Evolutionary conservation across 2,329 filamentous ascomycete species (phyloP).

Genomic region (Hirsutella rhossiliensis): DNA sequence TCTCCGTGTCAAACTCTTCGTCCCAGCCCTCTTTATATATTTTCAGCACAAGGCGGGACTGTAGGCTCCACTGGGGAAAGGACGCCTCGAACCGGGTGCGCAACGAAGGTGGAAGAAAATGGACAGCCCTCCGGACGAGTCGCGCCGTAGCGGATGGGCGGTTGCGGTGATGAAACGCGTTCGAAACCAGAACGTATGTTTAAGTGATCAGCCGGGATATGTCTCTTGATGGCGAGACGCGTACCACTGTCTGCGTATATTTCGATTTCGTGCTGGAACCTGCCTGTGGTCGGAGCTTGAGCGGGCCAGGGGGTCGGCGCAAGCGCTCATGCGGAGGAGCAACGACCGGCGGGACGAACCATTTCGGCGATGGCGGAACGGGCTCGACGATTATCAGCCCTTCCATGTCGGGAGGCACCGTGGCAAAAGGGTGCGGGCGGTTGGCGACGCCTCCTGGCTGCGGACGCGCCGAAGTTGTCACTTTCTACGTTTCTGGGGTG

Average conservation of each 20-base stretch:
- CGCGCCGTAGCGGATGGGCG: background rate
- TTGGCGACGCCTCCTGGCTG: background rate
- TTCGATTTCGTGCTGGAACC: background rate
- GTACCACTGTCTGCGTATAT: background rate
- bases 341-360: background rate
- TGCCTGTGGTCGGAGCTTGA: background rate
- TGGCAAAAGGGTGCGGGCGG: too few species aligned
- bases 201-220: background rate
- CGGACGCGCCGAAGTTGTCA: background rate
- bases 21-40: slow-evolving; percentile 12
- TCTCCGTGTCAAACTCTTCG: slow-evolving; percentile 14
- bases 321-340: background rate
- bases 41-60: slow-evolving; percentile 7
- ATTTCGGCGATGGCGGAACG: background rate
- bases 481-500: background rate
- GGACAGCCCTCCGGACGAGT: background rate
- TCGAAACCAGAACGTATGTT: background rate
- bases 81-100: background rate
- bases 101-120: background rate
- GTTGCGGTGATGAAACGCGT: background rate
- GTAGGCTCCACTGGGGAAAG: background rate
- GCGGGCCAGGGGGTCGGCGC: background rate
- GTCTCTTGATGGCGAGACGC: background rate
- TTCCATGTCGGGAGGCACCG: background rate
- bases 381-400: background rate